phyloP scores from a whole-genome alignment of 495 filamentous ascomycete species.

The Corynascus novoguineensis region DNA sequence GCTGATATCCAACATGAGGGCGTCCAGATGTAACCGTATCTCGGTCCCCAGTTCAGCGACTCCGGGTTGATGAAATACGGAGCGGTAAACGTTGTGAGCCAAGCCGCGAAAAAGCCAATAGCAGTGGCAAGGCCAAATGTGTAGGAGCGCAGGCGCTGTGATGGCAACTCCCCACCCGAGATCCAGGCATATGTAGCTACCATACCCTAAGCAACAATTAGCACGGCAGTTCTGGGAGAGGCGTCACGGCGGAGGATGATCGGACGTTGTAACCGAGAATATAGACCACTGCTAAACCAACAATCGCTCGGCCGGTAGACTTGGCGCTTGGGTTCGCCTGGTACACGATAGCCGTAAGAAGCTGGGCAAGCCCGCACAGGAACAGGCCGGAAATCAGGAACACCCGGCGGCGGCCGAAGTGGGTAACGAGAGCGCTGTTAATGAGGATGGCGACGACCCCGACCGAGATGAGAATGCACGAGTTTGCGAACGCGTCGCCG shows the following conservation, averaged over 20 bases:
- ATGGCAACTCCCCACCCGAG: constrained; percentile 54
- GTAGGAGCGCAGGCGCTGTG: constrained; percentile 49
- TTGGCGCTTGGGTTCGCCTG: constrained; percentile 42
- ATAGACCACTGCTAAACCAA: constrained; percentile 51
- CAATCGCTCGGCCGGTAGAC: constrained; percentile 47
- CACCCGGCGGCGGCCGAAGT: constrained; percentile 48
- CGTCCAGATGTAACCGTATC: constrained; percentile 53
- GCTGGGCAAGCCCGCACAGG: constrained; percentile 49
- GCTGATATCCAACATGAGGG: constrained; percentile 31
- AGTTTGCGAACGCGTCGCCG: constrained; percentile 51
- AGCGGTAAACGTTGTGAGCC: constrained; percentile 55
- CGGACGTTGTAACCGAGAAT: constrained; percentile 48
- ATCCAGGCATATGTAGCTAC: constrained; percentile 56
- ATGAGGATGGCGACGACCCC: constrained; percentile 53
- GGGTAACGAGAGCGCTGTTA: constrained; percentile 49
- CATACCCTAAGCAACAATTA: constrained; percentile 27
- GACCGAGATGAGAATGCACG: constrained; percentile 45
- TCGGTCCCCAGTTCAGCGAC: constrained; percentile 52
- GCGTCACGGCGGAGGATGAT: neutral
- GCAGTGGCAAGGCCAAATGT: constrained; percentile 53
- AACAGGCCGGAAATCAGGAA: constrained; percentile 48
- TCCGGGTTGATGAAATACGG: constrained; percentile 59
- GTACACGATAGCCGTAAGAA: constrained; percentile 51
- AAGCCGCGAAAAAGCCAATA: constrained; percentile 49
- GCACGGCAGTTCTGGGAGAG: neutral